A percentile compares a stretch with the other conserved stretches of the same genome.
These are phyloP conservation scores for Boletus coccyginus DNA, from an alignment of 768 basidiomycete species.

Conservation along the genomic window DNA sequence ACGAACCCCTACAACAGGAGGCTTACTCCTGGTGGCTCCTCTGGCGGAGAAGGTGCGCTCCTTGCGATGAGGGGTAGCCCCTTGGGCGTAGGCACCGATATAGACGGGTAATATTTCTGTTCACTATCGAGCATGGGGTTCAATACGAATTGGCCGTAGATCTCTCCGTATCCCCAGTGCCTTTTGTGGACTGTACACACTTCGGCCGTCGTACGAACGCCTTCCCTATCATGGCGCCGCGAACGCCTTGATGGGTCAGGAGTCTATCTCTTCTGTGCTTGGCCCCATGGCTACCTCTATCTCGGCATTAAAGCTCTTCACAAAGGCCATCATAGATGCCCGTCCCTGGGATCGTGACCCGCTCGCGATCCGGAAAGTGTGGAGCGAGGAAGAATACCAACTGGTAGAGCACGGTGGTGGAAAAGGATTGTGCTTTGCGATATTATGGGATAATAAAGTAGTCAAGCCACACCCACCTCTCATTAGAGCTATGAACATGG, in stretches of 20 bases:
- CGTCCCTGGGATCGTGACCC: slow-evolving; percentile 71
- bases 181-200: slow-evolving; percentile 69
- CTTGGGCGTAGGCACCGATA: slow-evolving; percentile 76
- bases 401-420: slow-evolving; percentile 60
- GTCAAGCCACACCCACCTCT: slow-evolving; percentile 66
- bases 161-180: slow-evolving; percentile 73
- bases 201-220: slow-evolving; percentile 70
- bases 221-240: slow-evolving; percentile 67
- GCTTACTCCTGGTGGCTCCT: slow-evolving; percentile 77
- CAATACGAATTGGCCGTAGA: slow-evolving; percentile 30
- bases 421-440: slow-evolving; percentile 50
- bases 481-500: slow-evolving; percentile 53
- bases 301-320: slow-evolving; percentile 57
- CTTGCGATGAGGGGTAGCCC: slow-evolving; percentile 48
- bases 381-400: slow-evolving; percentile 58
- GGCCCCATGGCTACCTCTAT: slow-evolving; percentile 68
- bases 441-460: slow-evolving; percentile 66
- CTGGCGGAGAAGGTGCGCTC: slow-evolving; percentile 84
- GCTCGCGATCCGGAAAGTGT: slow-evolving; percentile 51
- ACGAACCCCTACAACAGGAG: slow-evolving; percentile 71
- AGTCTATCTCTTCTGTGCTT: slow-evolving; percentile 68
- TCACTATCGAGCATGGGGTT: background rate
- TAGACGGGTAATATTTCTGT: slow-evolving; percentile 55
- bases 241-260: slow-evolving; percentile 71
- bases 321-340: slow-evolving; percentile 36